Conservation (phyloP, 2,329 filamentous ascomycete genomes). For the Talaromyces verruculosus region DNA sequence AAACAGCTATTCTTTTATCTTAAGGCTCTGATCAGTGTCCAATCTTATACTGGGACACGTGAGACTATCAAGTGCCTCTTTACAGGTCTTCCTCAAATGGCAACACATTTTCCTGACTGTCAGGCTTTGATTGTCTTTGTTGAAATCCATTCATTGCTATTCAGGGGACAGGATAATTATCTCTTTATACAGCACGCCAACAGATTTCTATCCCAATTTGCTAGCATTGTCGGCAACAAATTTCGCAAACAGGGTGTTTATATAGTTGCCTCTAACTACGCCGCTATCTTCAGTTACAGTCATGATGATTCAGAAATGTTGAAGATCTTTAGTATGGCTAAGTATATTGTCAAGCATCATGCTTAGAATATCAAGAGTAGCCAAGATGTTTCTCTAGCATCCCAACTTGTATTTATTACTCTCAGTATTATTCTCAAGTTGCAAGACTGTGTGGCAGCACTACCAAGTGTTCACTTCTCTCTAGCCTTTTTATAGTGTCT, state of each 20-base stretch:
- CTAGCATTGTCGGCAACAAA: too few relatives aligned
- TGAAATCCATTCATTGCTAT: conserved; percentile 54
- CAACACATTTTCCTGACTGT: conserved; percentile 26
- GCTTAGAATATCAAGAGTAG: too few relatives aligned
- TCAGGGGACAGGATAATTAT: conserved; percentile 35
- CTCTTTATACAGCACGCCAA: too few relatives aligned
- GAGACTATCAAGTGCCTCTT: conserved; percentile 59
- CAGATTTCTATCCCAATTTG: too few relatives aligned
- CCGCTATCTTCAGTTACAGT: too few relatives aligned
- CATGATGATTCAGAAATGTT: too few relatives aligned
- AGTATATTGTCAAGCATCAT: too few relatives aligned
- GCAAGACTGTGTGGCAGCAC: conserved; percentile 48
- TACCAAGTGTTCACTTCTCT: conserved; percentile 56
- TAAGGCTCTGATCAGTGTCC: conserved; percentile 56
- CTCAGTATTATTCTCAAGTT: conserved; percentile 46
- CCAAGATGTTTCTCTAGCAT: too few relatives aligned
- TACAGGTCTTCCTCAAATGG: conserved; percentile 47
- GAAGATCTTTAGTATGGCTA: too few relatives aligned
- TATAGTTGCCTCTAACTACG: too few relatives aligned
- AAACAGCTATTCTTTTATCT: conserved; percentile 61
- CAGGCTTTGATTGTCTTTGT: conserved; percentile 51
- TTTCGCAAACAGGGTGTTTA: too few relatives aligned
- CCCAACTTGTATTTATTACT: conserved; percentile 43
- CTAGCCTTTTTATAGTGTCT: conserved; percentile 55
- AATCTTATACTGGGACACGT: conserved; percentile 56